Evolutionary conservation across 2,329 filamentous ascomycete genomes (phyloP), one percentile per base, ranked within the genome.

Genomic region (Epichloe amarillans): DNA sequence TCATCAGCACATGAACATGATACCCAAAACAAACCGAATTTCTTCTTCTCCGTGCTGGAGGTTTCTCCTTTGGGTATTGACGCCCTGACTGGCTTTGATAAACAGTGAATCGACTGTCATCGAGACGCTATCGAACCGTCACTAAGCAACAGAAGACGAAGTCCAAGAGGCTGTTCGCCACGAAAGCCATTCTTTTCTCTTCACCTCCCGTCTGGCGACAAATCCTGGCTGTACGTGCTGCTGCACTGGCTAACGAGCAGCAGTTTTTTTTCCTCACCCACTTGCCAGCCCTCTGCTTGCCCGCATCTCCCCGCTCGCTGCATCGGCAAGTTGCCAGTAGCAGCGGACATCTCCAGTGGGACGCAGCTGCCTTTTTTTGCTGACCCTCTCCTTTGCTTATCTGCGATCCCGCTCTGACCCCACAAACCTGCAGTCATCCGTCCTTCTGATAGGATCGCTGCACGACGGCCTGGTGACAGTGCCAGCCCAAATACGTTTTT

Each of bases 1-100:
- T 15, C 35, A 47, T 54, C 45, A 57, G 55, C 58, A 50, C 55
- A 59, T 56, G 66, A 69, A 67, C 64, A 69, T 69, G 67, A 68
- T 60, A 64, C 60, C 61, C 57, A 63, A 66, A 62, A 61, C 58
- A 57, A 59, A 56, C 54, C 63, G 64, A 51, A 61, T 64, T 61
- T 62, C 60, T 60, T 62, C 61, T 60, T 69, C 66, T 68, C 65
- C 67, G 59, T 62, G 60, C 57, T 62, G 67, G 67, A 69, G 67
- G 56, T 65, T 69, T 52, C 59, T 66, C 53, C 66, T 66, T 55
- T 64, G 66, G 66, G 61, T 64, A 53, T 56, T 62, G 59, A 66
- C 66, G 55, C 66, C 66, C 58, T 69, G 67, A 69, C 64, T 62
- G 46, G 50, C 44, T 30, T 37, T 15, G 35, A 41, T n/a, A 35